Evolutionary conservation across 1,139 yeast genomes (phyloP), one percentile per base, ranked within the genome.

Genomic region (Suhomyces chickasaworum): DNA sequence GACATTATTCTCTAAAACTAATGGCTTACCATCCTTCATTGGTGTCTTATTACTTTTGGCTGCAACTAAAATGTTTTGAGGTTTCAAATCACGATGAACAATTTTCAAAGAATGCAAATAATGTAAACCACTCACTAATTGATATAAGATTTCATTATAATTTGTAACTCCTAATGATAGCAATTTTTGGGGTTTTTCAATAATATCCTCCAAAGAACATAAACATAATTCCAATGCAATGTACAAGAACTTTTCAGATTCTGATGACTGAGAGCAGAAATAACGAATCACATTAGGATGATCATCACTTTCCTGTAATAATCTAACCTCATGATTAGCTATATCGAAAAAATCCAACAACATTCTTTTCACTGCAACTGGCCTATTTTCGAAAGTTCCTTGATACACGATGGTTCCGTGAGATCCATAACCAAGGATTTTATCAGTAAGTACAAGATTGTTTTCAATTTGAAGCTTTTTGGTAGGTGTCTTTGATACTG

Each of bases 291-390:
- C 98, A 62, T 93, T 95, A 1, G 97, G 95, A 64, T 93, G 98
- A 63, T 90, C 97, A 60, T 93, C 99, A 65, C 96, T 88, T 61
- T 91, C 97, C 51, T 93, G 96, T 36, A 93, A 68, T 20, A 91
- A 67, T 23, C 86, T 77, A 10, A 95, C 95, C 61, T 93, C 99
- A 56, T 89, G 96, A n/a, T 91, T 86, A 3, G 99, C 99, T 49
- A 93, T 83, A 60, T 93, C 97, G 65, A 87, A 93, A 60, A 91
- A 93, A 60, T 91, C 97, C 34, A 91, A 75, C 41, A 95, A 71
- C 96, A 93, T 89, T 55, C 99, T 71, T 63, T 93, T 95, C 4
- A 93, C 95, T 0, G 99, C 99, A 8, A 95, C 99, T 1, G 95
- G 96, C 43, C 99, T 77, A 56, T 83, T 86, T 58, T 91, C 97